Conservation (phyloP, 2,329 filamentous ascomycete species). For the Teratosphaeria zuluensis region DNA sequence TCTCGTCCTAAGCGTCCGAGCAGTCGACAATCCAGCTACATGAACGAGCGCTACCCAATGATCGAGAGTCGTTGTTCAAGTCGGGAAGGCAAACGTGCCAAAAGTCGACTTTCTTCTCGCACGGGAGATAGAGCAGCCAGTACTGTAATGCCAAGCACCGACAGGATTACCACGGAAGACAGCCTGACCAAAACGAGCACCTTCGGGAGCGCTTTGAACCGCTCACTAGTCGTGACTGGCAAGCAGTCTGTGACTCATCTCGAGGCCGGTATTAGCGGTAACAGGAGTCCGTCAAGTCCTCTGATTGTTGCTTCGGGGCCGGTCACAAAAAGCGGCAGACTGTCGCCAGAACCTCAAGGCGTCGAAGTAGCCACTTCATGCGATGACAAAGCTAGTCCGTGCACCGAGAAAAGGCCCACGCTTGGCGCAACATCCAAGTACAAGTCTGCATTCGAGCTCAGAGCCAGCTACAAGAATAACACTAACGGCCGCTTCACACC, state of each 20-base stretch:
- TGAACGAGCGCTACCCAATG: slow-evolving; percentile 37
- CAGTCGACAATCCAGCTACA: slow-evolving; percentile 23
- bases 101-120: background rate
- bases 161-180: background rate
- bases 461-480: slow-evolving; percentile 22
- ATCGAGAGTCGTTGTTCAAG: slow-evolving; percentile 26
- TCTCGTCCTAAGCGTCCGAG: slow-evolving; percentile 4
- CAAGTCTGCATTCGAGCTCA: slow-evolving; percentile 26
- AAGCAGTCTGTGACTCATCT: slow-evolving; percentile 5
- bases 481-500: slow-evolving; percentile 10
- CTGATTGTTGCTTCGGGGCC: background rate
- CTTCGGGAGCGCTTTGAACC: background rate
- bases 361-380: background rate
- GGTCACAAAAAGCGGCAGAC: slow-evolving; percentile 1
- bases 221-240: slow-evolving; percentile 3
- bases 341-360: background rate
- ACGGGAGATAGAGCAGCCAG: background rate
- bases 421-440: slow-evolving; percentile 4
- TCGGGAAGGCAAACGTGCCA: slow-evolving; percentile 5
- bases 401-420: background rate
- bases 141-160: background rate
- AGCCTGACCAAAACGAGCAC: background rate
- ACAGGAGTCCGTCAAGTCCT: background rate
- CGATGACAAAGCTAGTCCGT: slow-evolving; percentile 1
- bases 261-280: slow-evolving; percentile 1